Evolutionary conservation across 768 basidiomycete species (phyloP).

Genomic region (Xanthoconium stramineum): DNA sequence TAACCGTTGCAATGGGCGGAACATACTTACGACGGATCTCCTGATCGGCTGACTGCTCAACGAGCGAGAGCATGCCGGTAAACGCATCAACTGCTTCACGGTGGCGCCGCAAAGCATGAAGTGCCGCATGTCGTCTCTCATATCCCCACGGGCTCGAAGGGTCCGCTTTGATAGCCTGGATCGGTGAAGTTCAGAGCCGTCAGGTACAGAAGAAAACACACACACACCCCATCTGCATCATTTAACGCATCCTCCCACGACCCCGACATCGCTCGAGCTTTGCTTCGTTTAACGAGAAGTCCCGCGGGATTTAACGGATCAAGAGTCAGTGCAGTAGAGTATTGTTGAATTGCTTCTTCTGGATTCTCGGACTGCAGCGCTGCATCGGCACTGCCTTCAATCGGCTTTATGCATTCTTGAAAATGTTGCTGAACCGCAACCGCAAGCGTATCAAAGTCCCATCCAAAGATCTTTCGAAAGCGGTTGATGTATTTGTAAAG

Average conservation of each 20-base stretch:
- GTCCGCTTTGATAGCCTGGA: background rate
- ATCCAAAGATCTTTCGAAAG: conserved; percentile 5
- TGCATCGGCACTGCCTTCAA: background rate
- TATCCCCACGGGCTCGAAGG: background rate
- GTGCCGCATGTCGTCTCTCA: background rate
- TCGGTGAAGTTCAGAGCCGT: background rate
- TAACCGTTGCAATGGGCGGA: background rate
- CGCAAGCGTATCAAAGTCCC: conserved; percentile 4
- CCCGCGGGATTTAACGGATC: background rate
- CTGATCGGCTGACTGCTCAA: background rate
- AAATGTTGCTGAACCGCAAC: background rate
- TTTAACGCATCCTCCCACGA: conserved; percentile 1
- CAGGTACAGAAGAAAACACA: background rate
- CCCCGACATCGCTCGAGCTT: background rate
- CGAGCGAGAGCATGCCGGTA: background rate
- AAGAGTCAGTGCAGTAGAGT: conserved; percentile 10
- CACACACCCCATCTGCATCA: conserved; percentile 2
- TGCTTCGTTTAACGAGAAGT: conserved; percentile 12
- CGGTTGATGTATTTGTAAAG: background rate
- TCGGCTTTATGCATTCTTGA: background rate
- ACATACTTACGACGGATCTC: background rate
- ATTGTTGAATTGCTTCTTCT: background rate
- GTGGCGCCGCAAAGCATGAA: background rate
- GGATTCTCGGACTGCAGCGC: background rate
- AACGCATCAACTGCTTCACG: background rate